Base-by-base conservation (phyloP, 192 early-diverging fungal genomes). In the Phlyctochytrium planicorne region DNA sequence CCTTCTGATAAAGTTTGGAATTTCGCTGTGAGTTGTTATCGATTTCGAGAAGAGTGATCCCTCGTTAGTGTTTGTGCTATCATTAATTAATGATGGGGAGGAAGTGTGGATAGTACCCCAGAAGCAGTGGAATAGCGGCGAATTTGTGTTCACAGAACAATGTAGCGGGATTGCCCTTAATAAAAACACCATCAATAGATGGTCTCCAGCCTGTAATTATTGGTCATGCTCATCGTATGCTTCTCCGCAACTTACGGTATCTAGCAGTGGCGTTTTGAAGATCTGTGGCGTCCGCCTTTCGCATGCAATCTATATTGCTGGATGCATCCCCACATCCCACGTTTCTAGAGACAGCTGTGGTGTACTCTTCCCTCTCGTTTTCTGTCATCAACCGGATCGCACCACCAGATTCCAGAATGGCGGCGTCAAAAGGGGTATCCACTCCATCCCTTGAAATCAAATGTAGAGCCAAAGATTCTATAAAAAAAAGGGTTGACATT, bases 391-490 rank as follows among this genome's bases (percentile, higher is more conserved):
- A n/a, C n/a, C n/a, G n/a, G n/a, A n/a, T n/a, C n/a, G n/a, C n/a
- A n/a, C n/a, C 40, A 50, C 55, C 55, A 29, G 55, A 57, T 27
- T 57, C 55, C 14, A 10, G 25, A 27, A 57, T 57, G 20, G 55
- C 55, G 4, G 20, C 20, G 55, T 25, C 12, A 27, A 57, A 57
- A 29, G 27, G 55, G 20, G 20, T 47, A 20, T 47, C 20, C 10
- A 20, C 6, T 6, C 10, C 20, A 20, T 47, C 40, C 10, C 20
- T 14, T 6, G 40, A 47, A 20, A 47, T 6, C 40, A 47, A 14
- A 6, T 47, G 40, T 6, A 47, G 40, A 6, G 40, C 40, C 6
- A 47, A 6, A 20, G 40, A 47, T 47, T 47, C 40, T 47, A 20
- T 47, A 6, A 47, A 47, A 6, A 47, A 14, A 20, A 47, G 20